These are phyloP conservation scores for Dactylellina sp. DNA, from an alignment of 2,329 filamentous ascomycete genomes.

Conservation along the genomic window DNA sequence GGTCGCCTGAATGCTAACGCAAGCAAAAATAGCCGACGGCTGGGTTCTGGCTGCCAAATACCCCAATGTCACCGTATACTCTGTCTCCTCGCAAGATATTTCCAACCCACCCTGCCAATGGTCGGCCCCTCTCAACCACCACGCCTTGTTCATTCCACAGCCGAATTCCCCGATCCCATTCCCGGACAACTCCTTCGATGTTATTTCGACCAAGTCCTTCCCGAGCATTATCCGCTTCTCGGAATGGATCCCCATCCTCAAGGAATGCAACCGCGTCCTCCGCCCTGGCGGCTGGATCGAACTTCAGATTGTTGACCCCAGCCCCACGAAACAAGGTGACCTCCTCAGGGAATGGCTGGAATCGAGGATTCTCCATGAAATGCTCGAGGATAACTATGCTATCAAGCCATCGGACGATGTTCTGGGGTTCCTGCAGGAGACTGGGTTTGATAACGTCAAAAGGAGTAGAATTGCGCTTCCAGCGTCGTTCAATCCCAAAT, in stretches of 20 bases:
- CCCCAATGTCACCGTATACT: slow-evolving; percentile 54
- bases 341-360: slow-evolving; percentile 55
- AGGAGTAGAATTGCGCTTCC: slow-evolving; percentile 56
- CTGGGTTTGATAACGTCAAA: slow-evolving; percentile 56
- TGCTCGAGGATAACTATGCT: slow-evolving; percentile 52
- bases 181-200: slow-evolving; percentile 57
- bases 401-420: slow-evolving; percentile 54
- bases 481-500: slow-evolving; percentile 49
- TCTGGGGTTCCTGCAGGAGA: slow-evolving; percentile 52
- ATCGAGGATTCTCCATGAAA: slow-evolving; percentile 47
- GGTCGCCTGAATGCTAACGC: slow-evolving; percentile 18
- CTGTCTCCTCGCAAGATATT: slow-evolving; percentile 53
- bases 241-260: slow-evolving; percentile 48
- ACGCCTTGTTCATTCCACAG: slow-evolving; percentile 47
- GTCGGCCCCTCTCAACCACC: slow-evolving; percentile 56
- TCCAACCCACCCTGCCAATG: slow-evolving; percentile 56
- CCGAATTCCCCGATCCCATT: slow-evolving; percentile 54
- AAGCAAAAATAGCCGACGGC: slow-evolving; percentile 52
- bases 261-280: slow-evolving; percentile 56
- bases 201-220: slow-evolving; percentile 54
- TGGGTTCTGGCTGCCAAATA: slow-evolving; percentile 58
- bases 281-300: slow-evolving; percentile 56
- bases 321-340: slow-evolving; percentile 54
- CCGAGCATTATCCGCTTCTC: slow-evolving; percentile 48
- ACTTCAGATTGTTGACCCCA: slow-evolving; percentile 55